These are phyloP conservation scores for Schwanniomyces occidentalis DNA, from an alignment of 805 yeast species.

Conservation along the genomic window DNA sequence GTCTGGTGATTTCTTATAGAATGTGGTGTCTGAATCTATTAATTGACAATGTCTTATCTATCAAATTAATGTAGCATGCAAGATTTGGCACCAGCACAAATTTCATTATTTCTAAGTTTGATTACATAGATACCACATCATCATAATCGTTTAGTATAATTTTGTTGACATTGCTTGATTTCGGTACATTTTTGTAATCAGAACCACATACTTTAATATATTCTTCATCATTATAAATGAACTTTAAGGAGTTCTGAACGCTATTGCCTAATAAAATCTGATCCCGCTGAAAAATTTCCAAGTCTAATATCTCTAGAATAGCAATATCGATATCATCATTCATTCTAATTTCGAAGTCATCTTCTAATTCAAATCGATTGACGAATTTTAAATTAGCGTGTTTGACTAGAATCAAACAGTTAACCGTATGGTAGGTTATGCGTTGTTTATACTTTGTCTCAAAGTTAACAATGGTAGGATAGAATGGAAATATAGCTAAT, in stretches of 20 bases:
- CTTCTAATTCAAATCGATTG: conserved; percentile 9
- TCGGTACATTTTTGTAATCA: too few species aligned
- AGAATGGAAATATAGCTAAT: conserved; percentile 28
- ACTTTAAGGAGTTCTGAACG: conserved; percentile 20
- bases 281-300: conserved; percentile 34
- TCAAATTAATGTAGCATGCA: too few species aligned
- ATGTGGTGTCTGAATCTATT: too few species aligned
- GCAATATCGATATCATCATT: conserved; percentile 16
- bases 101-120: too few species aligned
- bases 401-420: conserved; percentile 26
- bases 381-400: conserved; percentile 28
- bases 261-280: conserved; percentile 19
- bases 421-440: conserved; percentile 31
- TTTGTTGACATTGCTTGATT: too few species aligned
- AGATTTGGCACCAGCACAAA: too few species aligned
- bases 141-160: too few species aligned
- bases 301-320: conserved; percentile 28
- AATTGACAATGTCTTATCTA: too few species aligned
- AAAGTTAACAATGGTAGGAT: conserved; percentile 25
- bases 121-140: too few species aligned
- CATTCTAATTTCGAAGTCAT: conserved; percentile 11
- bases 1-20: too few species aligned
- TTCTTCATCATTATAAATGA: conserved; percentile 24
- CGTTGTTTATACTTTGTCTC: conserved; percentile 33
- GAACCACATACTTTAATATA: conserved; percentile 10